Base-by-base conservation (phyloP, 2,329 filamentous ascomycete species). In the Ophiostoma tasmaniense region DNA sequence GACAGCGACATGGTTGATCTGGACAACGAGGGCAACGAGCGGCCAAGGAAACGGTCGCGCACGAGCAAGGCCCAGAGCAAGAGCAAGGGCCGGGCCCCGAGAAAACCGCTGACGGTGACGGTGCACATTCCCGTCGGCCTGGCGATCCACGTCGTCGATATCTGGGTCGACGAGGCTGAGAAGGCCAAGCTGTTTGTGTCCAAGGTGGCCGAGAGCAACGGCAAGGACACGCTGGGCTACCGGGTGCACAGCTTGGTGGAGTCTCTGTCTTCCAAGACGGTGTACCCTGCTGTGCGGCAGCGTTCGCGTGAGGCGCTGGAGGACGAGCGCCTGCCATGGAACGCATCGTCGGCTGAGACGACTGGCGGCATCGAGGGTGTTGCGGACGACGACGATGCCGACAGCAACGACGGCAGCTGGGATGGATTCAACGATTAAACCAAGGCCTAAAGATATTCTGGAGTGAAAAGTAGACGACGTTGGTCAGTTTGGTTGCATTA, bases 121-220 rank as follows among this genome's bases (percentile, higher is more conserved):
- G 50, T 76, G 22, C 73, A 71, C 68, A 86, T 96, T 0, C 90
- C 94, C 0, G 90, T 95, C 74, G 95, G 95, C 0, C 77, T 99
- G 77, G 82, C 92, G 72, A 88, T 96, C 78, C 95, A 99, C 79
- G 85, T 93, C 17, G 79, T 96, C 72, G 95, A 99, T 80, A 85
- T 98, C 68, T 98, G 91, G 87, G 85, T 96, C 10, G 95, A 84
- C 73, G 82, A 81, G 22, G 73, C 75, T 2, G 78, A 76, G 64
- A 80, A 79, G 75, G 75, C 78, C 6, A 78, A 76, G 0, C 72
- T 77, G 39, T 59, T 66, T 52, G 64, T 28, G 64, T 33, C 25
- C 39, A 66, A 22, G 22, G 33, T 22, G 2, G 22, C 13, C 8
- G 66, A 28, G 20, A 76, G 78, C 66, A 71, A 75, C 3, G 75